Conservation (phyloP, 805 yeast species). For the Ogataea pini region DNA sequence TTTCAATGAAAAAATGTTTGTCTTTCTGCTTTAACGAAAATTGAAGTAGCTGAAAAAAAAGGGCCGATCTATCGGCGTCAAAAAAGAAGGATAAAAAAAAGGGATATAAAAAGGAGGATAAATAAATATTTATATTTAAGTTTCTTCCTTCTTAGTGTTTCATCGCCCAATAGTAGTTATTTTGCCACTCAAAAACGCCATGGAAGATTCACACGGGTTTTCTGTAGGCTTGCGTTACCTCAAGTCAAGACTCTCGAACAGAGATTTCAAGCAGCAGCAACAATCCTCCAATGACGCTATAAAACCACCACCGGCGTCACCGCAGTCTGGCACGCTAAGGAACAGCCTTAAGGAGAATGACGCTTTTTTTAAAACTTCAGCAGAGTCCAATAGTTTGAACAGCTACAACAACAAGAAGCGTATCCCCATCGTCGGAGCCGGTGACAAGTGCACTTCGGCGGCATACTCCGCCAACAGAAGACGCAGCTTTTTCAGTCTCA, state of each 20-base stretch:
- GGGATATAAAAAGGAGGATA: background rate
- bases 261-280: constrained; percentile 15
- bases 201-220: constrained; percentile 25
- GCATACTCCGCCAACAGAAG: constrained; percentile 9
- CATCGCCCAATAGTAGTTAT: background rate
- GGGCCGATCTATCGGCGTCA: background rate
- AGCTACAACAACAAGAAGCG: constrained; percentile 11
- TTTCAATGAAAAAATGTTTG: background rate
- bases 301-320: constrained; percentile 8
- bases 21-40: background rate
- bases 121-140: background rate
- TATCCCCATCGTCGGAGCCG: background rate
- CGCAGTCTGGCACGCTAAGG: constrained; percentile 4
- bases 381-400: constrained; percentile 1
- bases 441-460: constrained; percentile 1
- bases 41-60: background rate
- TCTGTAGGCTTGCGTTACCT: constrained; percentile 27
- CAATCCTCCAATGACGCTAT: background rate
- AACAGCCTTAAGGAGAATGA: constrained; percentile 17
- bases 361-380: constrained; percentile 5
- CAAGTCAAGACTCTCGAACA: constrained; percentile 24
- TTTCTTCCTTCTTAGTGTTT: background rate
- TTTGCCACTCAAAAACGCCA: constrained; percentile 1
- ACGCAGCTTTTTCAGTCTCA: constrained; percentile 21
- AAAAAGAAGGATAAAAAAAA: constrained; percentile 3